Evolutionary conservation across 2,329 filamentous ascomycete species (phyloP).

Genomic region (Microthyrium microscopicum): DNA sequence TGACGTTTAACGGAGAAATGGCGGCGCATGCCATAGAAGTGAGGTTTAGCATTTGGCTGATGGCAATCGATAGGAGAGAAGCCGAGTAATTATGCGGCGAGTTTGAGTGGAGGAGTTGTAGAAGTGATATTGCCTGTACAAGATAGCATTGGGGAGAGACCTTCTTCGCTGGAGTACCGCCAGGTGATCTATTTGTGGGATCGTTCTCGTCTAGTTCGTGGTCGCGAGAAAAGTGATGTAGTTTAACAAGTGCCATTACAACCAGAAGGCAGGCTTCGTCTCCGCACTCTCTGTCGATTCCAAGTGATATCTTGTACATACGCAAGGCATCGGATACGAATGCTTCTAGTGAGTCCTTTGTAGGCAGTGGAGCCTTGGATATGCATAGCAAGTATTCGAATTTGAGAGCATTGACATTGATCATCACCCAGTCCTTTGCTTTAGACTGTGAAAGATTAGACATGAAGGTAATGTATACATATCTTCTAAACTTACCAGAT

Average conservation of each 20-base stretch:
- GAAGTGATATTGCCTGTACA: slow-evolving; percentile 3
- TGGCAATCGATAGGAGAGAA: slow-evolving; percentile 1
- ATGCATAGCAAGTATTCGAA: slow-evolving; percentile 3
- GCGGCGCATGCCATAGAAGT: slow-evolving; percentile 4
- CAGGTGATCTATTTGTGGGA: too few species aligned
- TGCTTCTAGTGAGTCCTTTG: neutral
- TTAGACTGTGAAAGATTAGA: neutral
- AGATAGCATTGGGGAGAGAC: neutral
- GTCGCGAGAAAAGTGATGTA: too few species aligned
- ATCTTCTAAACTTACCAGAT: neutral
- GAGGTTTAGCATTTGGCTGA: slow-evolving; percentile 2
- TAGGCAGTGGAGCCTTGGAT: neutral
- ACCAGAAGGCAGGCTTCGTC: slow-evolving; percentile 7
- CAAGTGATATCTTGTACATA: neutral
- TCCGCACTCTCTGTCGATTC: neutral
- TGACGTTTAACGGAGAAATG: slow-evolving; percentile 1
- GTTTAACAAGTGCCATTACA: slow-evolving; percentile 4
- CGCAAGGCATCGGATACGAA: slow-evolving; percentile 1
- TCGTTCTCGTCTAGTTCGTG: too few species aligned
- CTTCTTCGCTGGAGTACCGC: too few species aligned
- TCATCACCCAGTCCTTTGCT: neutral
- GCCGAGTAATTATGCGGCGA: slow-evolving; percentile 4
- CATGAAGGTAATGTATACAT: neutral
- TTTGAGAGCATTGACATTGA: slow-evolving; percentile 2
- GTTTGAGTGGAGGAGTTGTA: slow-evolving; percentile 2